Base-by-base conservation (phyloP, 805 yeast species). In the Candida parachauliodes region DNA sequence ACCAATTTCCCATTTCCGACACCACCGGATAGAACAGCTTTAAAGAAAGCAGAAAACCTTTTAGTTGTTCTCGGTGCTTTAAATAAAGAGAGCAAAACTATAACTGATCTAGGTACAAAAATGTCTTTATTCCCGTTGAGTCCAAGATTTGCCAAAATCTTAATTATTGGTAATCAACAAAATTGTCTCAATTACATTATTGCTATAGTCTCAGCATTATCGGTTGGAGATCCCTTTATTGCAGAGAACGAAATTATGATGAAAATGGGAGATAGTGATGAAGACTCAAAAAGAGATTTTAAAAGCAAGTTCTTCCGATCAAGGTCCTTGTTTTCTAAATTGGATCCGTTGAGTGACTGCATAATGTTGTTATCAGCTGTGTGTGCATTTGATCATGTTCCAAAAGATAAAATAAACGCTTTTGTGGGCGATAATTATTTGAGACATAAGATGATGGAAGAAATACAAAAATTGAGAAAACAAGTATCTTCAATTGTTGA, bases 1-100 rank as follows among this genome's bases (percentile, higher is more conserved):
- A 66, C 79, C 16, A 91, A 93, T 52, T 93, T 93, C 67, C 98
- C 98, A 24, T 93, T 93, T 63, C 96, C 98, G 3, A 89, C 98
- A 0, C 86, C 96, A 2, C 97, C 98, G 0, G 84, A 81, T 36
- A 63, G 82, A 37, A 32, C 34, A 0, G 66, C 83, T 23, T 63
- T 93, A 28, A 58, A 56, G 1, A 77, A 72, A 39, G 94, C 96
- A 0, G 81, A 87, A 44, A 72, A 70, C 39, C 54, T 88, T 10
- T 67, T 93, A 40, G 72, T 76, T 29, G 74, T 77, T 46, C 59
- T 93, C 21, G 96, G 96, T 8, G 98, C 98, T 0, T 60, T 93
- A 43, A 74, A 73, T 42, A 63, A 62, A 25, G 58, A 60, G 8
- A 66, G 72, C 2, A 78, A 68, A 19, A 57, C 55, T 5, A 72